Evolutionary conservation across 225 moss, liverwort and hornwort genomes (phyloP).

Genomic region (Sphagnum tenellum): DNA sequence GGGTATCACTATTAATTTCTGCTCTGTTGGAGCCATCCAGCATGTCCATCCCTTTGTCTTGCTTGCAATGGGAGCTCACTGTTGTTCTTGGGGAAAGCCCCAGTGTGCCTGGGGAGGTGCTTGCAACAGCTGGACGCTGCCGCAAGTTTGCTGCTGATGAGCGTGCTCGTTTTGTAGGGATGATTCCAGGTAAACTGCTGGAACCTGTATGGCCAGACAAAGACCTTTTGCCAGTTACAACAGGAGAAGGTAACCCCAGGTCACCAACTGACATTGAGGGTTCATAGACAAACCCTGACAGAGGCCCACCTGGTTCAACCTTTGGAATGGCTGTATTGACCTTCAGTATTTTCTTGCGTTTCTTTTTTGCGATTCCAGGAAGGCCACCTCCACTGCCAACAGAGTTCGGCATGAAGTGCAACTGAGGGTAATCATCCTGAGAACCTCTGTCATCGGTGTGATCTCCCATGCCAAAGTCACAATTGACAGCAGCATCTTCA

Average conservation of each 20-base stretch:
- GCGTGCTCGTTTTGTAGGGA: constrained; percentile 78
- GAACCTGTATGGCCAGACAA: constrained; percentile 22
- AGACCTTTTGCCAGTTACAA: constrained; percentile 61
- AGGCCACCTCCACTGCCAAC: no score
- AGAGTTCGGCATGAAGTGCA: no score
- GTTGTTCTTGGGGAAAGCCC: constrained; percentile 20
- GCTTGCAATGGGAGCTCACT: constrained; percentile 4
- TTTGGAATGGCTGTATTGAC: constrained; percentile 6
- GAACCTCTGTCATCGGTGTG: constrained; percentile 14
- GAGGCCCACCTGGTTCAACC: constrained; percentile 28
- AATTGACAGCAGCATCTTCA: no score
- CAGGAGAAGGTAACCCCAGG: constrained; percentile 43
- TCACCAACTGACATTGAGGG: constrained; percentile 39
- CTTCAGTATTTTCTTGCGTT: no score
- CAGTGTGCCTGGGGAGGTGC: constrained; percentile 34
- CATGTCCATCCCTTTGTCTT: constrained; percentile 12
- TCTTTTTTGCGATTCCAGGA: no score
- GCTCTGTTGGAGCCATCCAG: constrained; percentile 16
- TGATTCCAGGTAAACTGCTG: constrained; percentile 45
- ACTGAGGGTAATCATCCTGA: no score
- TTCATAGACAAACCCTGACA: constrained; percentile 17
- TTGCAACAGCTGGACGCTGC: constrained; percentile 21
- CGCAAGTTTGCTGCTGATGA: constrained; percentile 40
- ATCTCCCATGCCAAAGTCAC: not conserved
- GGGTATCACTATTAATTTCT: constrained; percentile 11